Base-by-base conservation (phyloP, 176 grass and related monocot species). In the Oryza punctata region DNA sequence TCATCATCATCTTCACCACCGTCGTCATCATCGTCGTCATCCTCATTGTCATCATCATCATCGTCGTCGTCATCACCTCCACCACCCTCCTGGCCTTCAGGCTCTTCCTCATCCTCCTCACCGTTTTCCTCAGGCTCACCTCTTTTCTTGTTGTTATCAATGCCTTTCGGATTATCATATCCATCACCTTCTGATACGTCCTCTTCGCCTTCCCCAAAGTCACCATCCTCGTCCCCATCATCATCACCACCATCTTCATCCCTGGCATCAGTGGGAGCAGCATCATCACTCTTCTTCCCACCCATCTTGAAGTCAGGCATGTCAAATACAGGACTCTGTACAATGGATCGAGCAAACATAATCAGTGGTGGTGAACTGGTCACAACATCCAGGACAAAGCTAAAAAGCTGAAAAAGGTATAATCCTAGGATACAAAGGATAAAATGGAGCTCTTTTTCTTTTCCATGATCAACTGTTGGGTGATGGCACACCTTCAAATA, bases 181-280 rank as follows among this genome's bases (percentile, higher is more conserved):
- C 67, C 89, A 76, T 92, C 93, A 5, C 88, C 87, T 75, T 93
- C 91, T 1, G 91, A 93, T 11, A 87, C 26, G 16, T 94, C 92
- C 65, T 92, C 92, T 80, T 87, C 89, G 3, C 85, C 90, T 63
- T 90, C 89, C 5, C 70, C 89, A 57, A 85, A 76, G 79, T 89
- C 89, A 10, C 85, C 89, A 30, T 89, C 92, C 37, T 89, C 85
- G 5, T 88, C 88, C 19, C 84, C 81, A 0, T 84, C 92, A 10
- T 78, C 91, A 9, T 81, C 78, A 15, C 63, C 86, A 10, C 47
- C 89, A 40, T 89, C 93, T 33, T 90, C 93, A 49, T 90, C 90
- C 0, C 86, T 90, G 27, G 79, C 90, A 84, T 95, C 93, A 57
- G 26, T 81, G 44, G 93, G 93, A 47, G 84, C 82, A 66, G 44